These are phyloP conservation scores for Pseudevernia furfuracea DNA, from an alignment of 495 filamentous ascomycete genomes.

Conservation along the genomic window DNA sequence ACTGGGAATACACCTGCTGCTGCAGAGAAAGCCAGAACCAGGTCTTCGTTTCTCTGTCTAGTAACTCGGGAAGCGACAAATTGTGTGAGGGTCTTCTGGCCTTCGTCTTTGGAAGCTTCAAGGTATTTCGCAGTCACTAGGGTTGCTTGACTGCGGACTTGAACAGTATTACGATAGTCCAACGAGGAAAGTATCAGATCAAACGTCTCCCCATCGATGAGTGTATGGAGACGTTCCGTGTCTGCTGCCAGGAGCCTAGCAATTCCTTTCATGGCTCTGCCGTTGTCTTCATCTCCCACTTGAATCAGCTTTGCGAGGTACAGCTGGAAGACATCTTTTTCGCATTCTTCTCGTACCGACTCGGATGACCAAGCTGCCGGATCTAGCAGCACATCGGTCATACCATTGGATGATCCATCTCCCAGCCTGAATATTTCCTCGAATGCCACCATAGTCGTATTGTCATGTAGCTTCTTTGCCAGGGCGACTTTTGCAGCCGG, in stretches of 20 bases:
- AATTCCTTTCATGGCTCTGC: slow-evolving; percentile 54
- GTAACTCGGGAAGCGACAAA: slow-evolving; percentile 54
- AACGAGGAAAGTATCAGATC: slow-evolving; percentile 71
- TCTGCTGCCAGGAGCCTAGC: slow-evolving; percentile 55
- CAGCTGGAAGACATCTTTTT: slow-evolving; percentile 58
- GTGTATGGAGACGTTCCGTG: slow-evolving; percentile 48
- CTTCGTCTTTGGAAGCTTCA: slow-evolving; percentile 61
- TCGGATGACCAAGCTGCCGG: slow-evolving; percentile 49
- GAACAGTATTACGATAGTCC: slow-evolving; percentile 62
- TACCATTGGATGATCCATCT: slow-evolving; percentile 50
- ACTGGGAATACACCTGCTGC: slow-evolving; percentile 82
- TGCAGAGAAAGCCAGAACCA: slow-evolving; percentile 77
- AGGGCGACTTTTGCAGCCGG: slow-evolving; percentile 49
- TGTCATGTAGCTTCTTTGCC: slow-evolving; percentile 41
- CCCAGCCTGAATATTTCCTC: slow-evolving; percentile 53
- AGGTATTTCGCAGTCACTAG: slow-evolving; percentile 73
- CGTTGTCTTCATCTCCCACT: slow-evolving; percentile 51
- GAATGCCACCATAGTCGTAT: slow-evolving; percentile 48
- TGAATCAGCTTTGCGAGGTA: slow-evolving; percentile 58
- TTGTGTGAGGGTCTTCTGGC: slow-evolving; percentile 53
- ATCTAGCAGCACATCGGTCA: slow-evolving; percentile 52
- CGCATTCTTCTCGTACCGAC: slow-evolving; percentile 39
- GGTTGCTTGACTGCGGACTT: slow-evolving; percentile 65
- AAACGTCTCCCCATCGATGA: slow-evolving; percentile 70
- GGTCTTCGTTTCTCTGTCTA: slow-evolving; percentile 48